Percentiles rank a stretch among this genome's conserved stretches.
phyloP scores from a whole-genome alignment of 768 basidiomycete species.

The Hygrophorus russula region DNA sequence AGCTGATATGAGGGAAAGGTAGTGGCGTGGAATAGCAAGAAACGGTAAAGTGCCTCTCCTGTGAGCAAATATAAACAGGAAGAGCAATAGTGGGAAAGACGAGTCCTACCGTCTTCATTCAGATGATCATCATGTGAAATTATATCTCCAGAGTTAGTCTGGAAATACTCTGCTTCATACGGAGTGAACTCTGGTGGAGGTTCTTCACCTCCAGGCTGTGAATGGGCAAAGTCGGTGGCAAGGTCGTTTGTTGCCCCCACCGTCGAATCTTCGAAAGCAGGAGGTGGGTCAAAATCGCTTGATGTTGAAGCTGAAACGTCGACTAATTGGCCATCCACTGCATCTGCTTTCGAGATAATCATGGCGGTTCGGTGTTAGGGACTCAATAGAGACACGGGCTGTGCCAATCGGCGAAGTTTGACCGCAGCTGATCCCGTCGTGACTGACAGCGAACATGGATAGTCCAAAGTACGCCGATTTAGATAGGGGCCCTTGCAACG shows the following conservation, averaged over 20 bases:
- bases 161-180: constrained; percentile 53
- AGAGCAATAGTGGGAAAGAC: not conserved
- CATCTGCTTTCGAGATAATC: not conserved
- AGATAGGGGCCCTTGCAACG: too few species aligned
- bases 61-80: not conserved
- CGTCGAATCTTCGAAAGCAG: too few species aligned
- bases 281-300: too few species aligned
- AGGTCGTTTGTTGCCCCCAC: too few species aligned
- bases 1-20: constrained; percentile 33
- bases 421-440: too few species aligned
- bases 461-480: too few species aligned
- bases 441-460: too few species aligned
- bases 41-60: constrained; percentile 69
- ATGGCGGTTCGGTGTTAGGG: constrained; percentile 43
- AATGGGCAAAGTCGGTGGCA: too few species aligned
- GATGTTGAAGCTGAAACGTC: too few species aligned
- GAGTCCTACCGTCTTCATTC: constrained; percentile 45
- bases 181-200: constrained; percentile 52
- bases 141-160: constrained; percentile 34
- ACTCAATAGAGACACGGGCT: constrained; percentile 16
- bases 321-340: not conserved
- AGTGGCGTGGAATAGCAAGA: constrained; percentile 47
- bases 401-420: too few species aligned
- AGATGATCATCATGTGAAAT: constrained; percentile 64
- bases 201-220: constrained; percentile 24